Conservation (phyloP, 139 green algal species). For the Microglena sp. region DNA sequence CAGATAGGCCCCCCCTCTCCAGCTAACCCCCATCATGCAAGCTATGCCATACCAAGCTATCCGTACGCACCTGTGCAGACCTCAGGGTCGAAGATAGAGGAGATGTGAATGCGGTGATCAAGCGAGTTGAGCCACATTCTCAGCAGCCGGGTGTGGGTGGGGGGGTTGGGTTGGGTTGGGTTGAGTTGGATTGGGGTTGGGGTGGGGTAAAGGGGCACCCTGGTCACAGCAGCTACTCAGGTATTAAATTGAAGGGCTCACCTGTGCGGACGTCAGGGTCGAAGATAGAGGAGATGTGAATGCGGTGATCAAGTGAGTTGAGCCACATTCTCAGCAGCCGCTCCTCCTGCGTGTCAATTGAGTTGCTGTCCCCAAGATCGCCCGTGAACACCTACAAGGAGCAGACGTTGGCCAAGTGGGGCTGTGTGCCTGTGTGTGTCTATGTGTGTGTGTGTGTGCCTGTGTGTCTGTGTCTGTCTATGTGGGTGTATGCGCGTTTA, state of each 20-base stretch:
- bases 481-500: too few relatives aligned
- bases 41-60: too few relatives aligned
- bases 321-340: conserved; percentile 26
- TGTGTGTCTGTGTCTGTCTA: too few relatives aligned
- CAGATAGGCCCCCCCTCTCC: too few relatives aligned
- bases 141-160: conserved; percentile 21
- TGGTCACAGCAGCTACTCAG: too few relatives aligned
- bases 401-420: too few relatives aligned
- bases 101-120: conserved; percentile 1
- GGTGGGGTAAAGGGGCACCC: too few relatives aligned
- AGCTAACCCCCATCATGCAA: too few relatives aligned
- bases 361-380: background rate
- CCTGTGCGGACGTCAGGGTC: conserved; percentile 11
- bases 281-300: conserved; percentile 16
- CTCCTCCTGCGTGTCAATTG: conserved; percentile 25
- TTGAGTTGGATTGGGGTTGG: background rate
- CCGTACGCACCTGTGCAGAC: conserved; percentile 14
- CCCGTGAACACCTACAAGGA: conserved; percentile 13
- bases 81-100: conserved; percentile 14
- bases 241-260: too few relatives aligned
- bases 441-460: too few relatives aligned
- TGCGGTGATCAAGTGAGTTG: conserved; percentile 7
- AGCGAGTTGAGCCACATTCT: conserved; percentile 25
- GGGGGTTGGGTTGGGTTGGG: background rate
- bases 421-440: too few relatives aligned